phyloP scores from a whole-genome alignment of 257 asterid species.

The Eucommia ulmoides region DNA sequence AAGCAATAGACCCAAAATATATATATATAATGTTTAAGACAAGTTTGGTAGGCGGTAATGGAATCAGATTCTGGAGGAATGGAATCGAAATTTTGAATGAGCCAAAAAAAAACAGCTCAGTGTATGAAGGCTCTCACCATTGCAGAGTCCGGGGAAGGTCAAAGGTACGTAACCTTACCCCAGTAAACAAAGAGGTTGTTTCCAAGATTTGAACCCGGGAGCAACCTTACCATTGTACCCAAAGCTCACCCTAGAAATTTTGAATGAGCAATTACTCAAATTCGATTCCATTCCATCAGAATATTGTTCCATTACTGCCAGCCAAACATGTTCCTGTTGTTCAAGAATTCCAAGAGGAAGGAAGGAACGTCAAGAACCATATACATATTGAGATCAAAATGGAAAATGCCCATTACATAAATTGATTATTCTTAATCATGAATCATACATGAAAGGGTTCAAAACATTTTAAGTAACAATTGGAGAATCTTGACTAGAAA shows the following conservation, averaged over 20 bases:
- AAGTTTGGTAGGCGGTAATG: no score
- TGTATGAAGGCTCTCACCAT: not conserved
- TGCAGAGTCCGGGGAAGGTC: no score
- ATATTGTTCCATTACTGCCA: no score
- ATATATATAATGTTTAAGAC: no score
- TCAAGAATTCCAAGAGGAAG: no score
- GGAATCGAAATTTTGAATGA: not conserved
- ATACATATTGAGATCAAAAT: not conserved
- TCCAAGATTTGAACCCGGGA: no score
- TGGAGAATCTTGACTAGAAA: not conserved
- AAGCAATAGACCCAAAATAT: no score
- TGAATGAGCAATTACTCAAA: no score
- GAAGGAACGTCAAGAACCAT: not conserved
- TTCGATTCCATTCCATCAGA: no score
- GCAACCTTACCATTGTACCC: no score
- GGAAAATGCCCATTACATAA: not conserved
- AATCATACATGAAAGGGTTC: not conserved
- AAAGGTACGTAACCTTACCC: not conserved
- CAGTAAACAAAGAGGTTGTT: not conserved
- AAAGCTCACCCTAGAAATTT: not conserved
- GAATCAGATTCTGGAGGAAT: not conserved
- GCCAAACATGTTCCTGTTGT: no score
- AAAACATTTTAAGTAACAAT: not conserved
- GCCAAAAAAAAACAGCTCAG: not conserved
- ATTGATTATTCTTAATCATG: constrained; percentile 1